A percentile compares a stretch with the other conserved stretches of the same genome.
These are phyloP conservation scores for Clonostachys chloroleuca DNA, from an alignment of 2,329 filamentous ascomycete genomes.

Conservation along the genomic window DNA sequence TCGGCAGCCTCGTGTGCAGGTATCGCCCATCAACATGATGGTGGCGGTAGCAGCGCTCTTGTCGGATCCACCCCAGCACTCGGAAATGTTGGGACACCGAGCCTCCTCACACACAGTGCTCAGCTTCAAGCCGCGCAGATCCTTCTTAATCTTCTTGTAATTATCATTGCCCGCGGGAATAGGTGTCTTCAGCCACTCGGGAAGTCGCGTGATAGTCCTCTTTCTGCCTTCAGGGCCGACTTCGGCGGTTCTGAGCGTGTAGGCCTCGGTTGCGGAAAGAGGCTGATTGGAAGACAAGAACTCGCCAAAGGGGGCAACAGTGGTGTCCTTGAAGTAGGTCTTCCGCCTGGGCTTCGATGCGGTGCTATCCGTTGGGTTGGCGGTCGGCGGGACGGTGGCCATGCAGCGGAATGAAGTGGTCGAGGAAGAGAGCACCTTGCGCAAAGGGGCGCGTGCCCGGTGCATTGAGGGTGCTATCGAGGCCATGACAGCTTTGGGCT, in stretches of 20 bases:
- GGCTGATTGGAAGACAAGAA: constrained; percentile 43
- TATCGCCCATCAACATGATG: constrained; percentile 99
- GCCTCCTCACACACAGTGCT: constrained; percentile 99
- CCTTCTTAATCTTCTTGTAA: constrained; percentile 92
- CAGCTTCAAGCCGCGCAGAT: constrained; percentile 81
- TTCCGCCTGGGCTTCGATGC: constrained; percentile 20
- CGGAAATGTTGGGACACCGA: constrained; percentile 92
- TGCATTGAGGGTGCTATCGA: constrained; percentile 34
- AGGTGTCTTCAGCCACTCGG: constrained; percentile 93
- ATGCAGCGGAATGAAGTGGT: constrained; percentile 28
- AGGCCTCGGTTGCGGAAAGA: constrained; percentile 48
- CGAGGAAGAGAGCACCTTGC: constrained; percentile 28
- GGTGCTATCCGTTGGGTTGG: constrained; percentile 13
- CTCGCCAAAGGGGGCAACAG: constrained; percentile 52
- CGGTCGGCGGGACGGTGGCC: constrained; percentile 38
- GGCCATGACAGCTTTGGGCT: constrained; percentile 20
- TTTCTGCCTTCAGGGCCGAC: constrained; percentile 60
- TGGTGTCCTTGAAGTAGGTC: constrained; percentile 56
- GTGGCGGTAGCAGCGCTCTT: constrained; percentile 92
- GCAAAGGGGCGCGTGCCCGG: constrained; percentile 34
- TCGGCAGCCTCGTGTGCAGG: constrained; percentile 90
- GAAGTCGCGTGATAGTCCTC: constrained; percentile 68
- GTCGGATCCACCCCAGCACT: constrained; percentile 91
- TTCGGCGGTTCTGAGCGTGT: constrained; percentile 56
- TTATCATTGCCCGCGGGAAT: constrained; percentile 78